Percentiles rank a stretch among this genome's conserved stretches.
phyloP scores from a whole-genome alignment of 768 basidiomycete species.

The Boletus coccyginus region DNA sequence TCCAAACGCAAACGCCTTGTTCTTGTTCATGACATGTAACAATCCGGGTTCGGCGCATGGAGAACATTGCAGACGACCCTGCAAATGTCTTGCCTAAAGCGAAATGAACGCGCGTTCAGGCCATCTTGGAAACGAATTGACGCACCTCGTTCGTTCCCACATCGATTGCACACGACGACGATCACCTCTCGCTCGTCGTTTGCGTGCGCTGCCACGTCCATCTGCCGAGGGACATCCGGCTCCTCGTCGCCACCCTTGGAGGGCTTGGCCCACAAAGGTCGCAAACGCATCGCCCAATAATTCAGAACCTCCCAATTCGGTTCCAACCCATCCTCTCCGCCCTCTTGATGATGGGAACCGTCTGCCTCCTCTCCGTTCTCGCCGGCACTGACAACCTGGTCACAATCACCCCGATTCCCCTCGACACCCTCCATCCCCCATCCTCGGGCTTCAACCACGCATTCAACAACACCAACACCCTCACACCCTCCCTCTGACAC shows the following conservation, averaged over 20 bases:
- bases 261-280: slow-evolving; percentile 47
- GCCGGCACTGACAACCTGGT: neutral
- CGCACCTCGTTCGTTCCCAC: slow-evolving; percentile 77
- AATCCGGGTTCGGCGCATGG: slow-evolving; percentile 50
- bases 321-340: no score
- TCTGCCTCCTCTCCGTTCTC: no score
- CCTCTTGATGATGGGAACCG: no score
- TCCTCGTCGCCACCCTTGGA: slow-evolving; percentile 9
- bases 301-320: no score
- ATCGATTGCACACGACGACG: slow-evolving; percentile 77
- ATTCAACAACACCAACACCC: slow-evolving; percentile 71
- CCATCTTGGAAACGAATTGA: no score
- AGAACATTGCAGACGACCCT: slow-evolving; percentile 70
- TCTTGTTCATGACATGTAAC: slow-evolving; percentile 54
- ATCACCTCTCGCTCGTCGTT: slow-evolving; percentile 42
- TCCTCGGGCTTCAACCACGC: slow-evolving; percentile 62
- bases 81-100: slow-evolving; percentile 65
- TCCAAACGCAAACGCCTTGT: slow-evolving; percentile 56
- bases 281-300: no score
- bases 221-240: neutral
- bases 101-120: neutral
- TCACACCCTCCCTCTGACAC: slow-evolving; percentile 48
- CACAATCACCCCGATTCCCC: slow-evolving; percentile 7
- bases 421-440: slow-evolving; percentile 31
- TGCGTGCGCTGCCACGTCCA: slow-evolving; percentile 3